These are phyloP conservation scores for Hyphodiscus hymeniophilus DNA, from an alignment of 495 filamentous ascomycete species.

Conservation along the genomic window DNA sequence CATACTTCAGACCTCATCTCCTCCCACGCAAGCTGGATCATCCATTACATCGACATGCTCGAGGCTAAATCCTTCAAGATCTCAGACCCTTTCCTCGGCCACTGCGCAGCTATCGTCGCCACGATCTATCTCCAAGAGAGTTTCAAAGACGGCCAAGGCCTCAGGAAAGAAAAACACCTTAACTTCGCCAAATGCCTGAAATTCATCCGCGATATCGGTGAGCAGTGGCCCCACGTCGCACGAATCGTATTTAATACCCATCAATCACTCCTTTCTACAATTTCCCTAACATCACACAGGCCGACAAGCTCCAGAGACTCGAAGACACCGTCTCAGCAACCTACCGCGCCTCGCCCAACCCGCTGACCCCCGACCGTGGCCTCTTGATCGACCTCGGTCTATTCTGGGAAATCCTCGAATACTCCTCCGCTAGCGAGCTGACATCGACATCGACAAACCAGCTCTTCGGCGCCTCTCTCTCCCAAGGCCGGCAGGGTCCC, in stretches of 20 bases:
- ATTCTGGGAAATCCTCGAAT: slow-evolving; percentile 44
- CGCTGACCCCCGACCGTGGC: slow-evolving; percentile 33
- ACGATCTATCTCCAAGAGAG: slow-evolving; percentile 43
- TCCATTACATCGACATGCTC: slow-evolving; percentile 40
- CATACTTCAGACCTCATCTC: slow-evolving; percentile 39
- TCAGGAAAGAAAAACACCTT: slow-evolving; percentile 34
- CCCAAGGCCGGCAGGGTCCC: slow-evolving; percentile 21
- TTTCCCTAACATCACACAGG: slow-evolving; percentile 20
- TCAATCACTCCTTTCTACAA: not conserved
- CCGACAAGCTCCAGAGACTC: slow-evolving; percentile 33
- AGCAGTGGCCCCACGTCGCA: slow-evolving; percentile 40
- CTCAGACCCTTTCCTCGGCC: slow-evolving; percentile 40
- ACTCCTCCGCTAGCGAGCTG: slow-evolving; percentile 35
- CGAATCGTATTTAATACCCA: slow-evolving; percentile 28
- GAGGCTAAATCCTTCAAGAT: slow-evolving; percentile 34
- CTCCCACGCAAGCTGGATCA: slow-evolving; percentile 40
- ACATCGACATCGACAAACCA: slow-evolving; percentile 18
- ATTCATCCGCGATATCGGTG: slow-evolving; percentile 35
- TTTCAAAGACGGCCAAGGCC: slow-evolving; percentile 31
- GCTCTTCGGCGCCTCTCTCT: slow-evolving; percentile 35
- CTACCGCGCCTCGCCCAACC: slow-evolving; percentile 30
- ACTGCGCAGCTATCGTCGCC: slow-evolving; percentile 39
- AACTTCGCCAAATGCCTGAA: slow-evolving; percentile 37
- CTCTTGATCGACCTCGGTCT: slow-evolving; percentile 39
- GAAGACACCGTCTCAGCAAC: slow-evolving; percentile 39